phyloP scores from a whole-genome alignment of 208 protist genomes.

The Tetramitus jugosus region DNA sequence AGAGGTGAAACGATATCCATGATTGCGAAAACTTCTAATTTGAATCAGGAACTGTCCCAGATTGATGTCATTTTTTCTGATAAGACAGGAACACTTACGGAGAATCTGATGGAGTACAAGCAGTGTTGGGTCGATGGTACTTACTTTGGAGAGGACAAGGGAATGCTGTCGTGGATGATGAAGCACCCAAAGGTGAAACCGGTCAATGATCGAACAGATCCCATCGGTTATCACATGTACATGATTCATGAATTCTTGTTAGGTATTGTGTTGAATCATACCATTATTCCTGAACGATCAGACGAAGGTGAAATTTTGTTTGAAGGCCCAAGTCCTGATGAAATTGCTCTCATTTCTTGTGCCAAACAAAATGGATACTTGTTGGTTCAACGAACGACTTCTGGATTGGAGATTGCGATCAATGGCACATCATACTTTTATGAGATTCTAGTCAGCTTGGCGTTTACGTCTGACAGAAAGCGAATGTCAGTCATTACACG shows the following conservation, averaged over 20 bases:
- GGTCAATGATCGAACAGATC: conserved; percentile 29
- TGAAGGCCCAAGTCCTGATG: conserved; percentile 10
- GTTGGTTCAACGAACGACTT: conserved; percentile 49
- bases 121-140: conserved; percentile 47
- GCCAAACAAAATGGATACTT: conserved; percentile 65
- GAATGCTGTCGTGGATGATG: background rate
- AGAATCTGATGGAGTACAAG: conserved; percentile 78
- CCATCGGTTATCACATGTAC: conserved; percentile 49
- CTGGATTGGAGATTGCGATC: too few relatives aligned
- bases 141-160: background rate
- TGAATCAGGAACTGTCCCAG: conserved; percentile 40
- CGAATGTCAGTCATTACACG: conserved; percentile 67
- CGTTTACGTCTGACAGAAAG: conserved; percentile 68
- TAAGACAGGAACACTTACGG: conserved; percentile 80
- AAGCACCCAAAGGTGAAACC: background rate
- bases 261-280: conserved; percentile 59
- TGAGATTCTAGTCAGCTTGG: conserved; percentile 64
- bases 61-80: conserved; percentile 77
- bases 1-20: background rate
- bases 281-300: conserved; percentile 47
- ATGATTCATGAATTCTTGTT: conserved; percentile 54
- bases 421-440: conserved; percentile 53
- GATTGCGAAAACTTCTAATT: conserved; percentile 10
- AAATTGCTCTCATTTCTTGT: conserved; percentile 46
- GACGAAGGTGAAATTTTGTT: background rate